Conservation (phyloP, 306 rosid genomes). For the Prinsepia uniflora region DNA sequence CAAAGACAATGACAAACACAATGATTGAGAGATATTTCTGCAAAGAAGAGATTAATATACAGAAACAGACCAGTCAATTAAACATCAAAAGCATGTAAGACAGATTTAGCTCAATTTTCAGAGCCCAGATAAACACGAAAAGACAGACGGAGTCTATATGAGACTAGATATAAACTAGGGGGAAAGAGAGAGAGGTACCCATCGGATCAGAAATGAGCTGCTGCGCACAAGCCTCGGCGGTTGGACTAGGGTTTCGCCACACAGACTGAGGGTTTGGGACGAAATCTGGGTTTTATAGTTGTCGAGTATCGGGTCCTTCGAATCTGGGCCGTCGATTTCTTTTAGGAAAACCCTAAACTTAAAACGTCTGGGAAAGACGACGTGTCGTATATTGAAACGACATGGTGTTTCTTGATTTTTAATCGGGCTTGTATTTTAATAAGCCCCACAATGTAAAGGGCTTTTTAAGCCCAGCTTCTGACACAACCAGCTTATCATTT, state of each 20-base stretch:
- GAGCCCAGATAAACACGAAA: not conserved
- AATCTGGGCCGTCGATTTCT: conserved; percentile 4
- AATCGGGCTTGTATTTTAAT: not conserved
- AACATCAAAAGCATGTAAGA: not conserved
- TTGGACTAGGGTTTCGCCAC: not conserved
- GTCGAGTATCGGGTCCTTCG: not conserved
- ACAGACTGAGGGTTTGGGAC: not conserved
- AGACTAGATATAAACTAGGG: not conserved
- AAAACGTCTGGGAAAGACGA: not conserved
- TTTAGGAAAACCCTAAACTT: not conserved
- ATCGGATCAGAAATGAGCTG: not conserved
- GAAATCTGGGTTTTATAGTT: not conserved
- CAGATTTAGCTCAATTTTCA: not conserved
- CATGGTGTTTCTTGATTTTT: conserved; percentile 3
- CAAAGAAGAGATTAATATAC: not conserved
- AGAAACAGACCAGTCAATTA: not conserved
- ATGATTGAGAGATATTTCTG: not conserved
- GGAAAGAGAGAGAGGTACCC: conserved; percentile 1
- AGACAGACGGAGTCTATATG: too few relatives aligned
- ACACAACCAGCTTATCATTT: too few relatives aligned
- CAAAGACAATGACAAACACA: not conserved
- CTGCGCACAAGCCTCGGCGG: not conserved
- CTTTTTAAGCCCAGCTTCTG: not conserved
- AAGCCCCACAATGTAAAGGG: not conserved
- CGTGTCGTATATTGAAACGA: not conserved